Percentiles rank a stretch among this genome's conserved stretches.
Conservation (phyloP, 2,329 filamentous ascomycete genomes). For the Clarireedia homoeocarpa region DNA sequence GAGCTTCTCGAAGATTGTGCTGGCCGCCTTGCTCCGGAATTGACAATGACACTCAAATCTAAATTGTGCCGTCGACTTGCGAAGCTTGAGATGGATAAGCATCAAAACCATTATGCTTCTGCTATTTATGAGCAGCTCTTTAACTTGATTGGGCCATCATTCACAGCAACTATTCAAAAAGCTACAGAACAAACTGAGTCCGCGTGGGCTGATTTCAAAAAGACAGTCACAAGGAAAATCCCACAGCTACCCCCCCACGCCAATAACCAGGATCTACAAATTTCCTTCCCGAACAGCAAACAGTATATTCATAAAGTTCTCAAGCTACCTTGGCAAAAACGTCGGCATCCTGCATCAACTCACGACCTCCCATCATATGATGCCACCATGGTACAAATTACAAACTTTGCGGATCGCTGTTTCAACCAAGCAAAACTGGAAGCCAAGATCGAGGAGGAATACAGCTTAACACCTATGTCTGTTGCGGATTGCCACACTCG, state of each 20-base stretch:
- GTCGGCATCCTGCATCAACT: no score
- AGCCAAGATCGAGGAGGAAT: no score
- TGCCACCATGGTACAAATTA: no score
- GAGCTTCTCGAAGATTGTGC: slow-evolving; percentile 37
- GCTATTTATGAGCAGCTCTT: slow-evolving; percentile 28
- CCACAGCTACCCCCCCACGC: slow-evolving; percentile 35
- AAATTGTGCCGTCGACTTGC: slow-evolving; percentile 51
- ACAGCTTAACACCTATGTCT: no score
- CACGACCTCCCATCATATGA: no score
- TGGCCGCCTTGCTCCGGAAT: slow-evolving; percentile 29
- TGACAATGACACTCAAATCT: slow-evolving; percentile 34
- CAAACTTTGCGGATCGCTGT: no score
- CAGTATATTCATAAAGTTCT: no score
- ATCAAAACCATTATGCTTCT: slow-evolving; percentile 8
- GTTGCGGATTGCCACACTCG: no score
- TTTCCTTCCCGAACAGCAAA: slow-evolving; percentile 36
- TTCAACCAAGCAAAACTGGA: no score
- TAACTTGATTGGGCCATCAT: slow-evolving; percentile 20
- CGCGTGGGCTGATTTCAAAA: slow-evolving; percentile 36
- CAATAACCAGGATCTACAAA: slow-evolving; percentile 24
- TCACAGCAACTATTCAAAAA: slow-evolving; percentile 26
- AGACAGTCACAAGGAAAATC: slow-evolving; percentile 32
- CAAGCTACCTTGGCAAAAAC: no score
- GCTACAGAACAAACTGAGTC: slow-evolving; percentile 28
- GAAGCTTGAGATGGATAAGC: slow-evolving; percentile 43